Evolutionary conservation across 768 basidiomycete species (phyloP).

Genomic region (Mrakia gelida): DNA sequence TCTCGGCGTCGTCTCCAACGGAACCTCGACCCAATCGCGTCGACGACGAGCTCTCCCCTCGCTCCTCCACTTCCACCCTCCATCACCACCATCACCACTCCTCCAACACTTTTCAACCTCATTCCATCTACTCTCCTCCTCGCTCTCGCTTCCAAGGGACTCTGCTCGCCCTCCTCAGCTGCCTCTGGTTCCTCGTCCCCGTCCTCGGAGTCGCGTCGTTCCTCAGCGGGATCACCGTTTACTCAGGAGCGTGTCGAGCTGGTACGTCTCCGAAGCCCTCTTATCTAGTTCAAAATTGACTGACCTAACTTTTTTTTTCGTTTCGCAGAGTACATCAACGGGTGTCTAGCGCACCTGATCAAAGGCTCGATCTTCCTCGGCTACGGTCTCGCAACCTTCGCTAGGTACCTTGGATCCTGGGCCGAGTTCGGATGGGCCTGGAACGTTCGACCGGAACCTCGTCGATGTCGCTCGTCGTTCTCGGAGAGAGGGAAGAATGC

Average conservation of each 20-base stretch:
- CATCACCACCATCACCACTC: slow-evolving; percentile 7
- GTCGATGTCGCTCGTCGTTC: slow-evolving; percentile 33
- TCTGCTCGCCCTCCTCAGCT: neutral
- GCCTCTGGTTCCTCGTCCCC: slow-evolving; percentile 56
- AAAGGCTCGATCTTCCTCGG: slow-evolving; percentile 87
- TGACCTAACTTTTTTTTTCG: neutral
- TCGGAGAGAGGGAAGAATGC: neutral
- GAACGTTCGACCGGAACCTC: slow-evolving; percentile 62
- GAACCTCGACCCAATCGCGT: neutral
- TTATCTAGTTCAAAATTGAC: neutral
- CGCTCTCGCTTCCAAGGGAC: neutral
- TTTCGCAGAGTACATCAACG: slow-evolving; percentile 58
- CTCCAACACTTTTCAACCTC: neutral
- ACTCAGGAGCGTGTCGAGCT: slow-evolving; percentile 50
- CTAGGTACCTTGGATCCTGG: slow-evolving; percentile 88
- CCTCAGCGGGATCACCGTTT: slow-evolving; percentile 68
- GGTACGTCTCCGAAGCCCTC: neutral
- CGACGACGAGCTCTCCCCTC: slow-evolving; percentile 18
- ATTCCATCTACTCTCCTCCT: neutral
- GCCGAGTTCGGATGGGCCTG: slow-evolving; percentile 84
- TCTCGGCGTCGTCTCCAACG: neutral
- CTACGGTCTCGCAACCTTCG: slow-evolving; percentile 82
- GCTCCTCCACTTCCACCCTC: slow-evolving; percentile 23
- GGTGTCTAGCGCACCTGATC: slow-evolving; percentile 63
- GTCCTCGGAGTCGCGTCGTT: slow-evolving; percentile 65